Conservation (phyloP, 768 basidiomycete genomes). For the Serpula lacrymans region DNA sequence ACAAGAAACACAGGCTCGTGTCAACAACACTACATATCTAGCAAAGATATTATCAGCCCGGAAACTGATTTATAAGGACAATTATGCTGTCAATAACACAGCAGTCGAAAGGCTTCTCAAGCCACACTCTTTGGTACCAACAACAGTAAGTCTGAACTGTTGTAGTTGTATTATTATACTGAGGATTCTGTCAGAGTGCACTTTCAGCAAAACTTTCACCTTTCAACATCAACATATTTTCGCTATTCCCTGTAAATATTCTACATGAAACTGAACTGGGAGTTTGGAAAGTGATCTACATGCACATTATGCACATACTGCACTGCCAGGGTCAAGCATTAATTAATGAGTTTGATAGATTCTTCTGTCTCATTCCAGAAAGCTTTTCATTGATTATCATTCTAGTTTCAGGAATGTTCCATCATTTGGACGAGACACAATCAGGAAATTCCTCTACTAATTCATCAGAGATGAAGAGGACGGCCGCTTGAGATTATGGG, state of each 20-base stretch:
- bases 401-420: constrained; percentile 27
- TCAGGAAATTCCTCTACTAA: constrained; percentile 26
- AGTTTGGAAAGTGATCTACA: constrained; percentile 32
- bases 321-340: constrained; percentile 22
- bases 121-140: constrained; percentile 1
- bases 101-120: constrained; percentile 2
- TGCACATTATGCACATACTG: constrained; percentile 35
- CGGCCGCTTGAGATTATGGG: too few species aligned
- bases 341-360: constrained; percentile 16
- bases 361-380: background rate
- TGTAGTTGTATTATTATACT: too few species aligned
- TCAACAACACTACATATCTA: background rate
- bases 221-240: constrained; percentile 21
- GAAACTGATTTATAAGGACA: constrained; percentile 3
- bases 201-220: constrained; percentile 24
- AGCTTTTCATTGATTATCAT: constrained; percentile 1
- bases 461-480: constrained; percentile 29
- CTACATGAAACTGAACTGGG: constrained; percentile 39
- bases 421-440: constrained; percentile 29
- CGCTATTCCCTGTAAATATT: constrained; percentile 29
- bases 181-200: too few species aligned
- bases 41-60: constrained; percentile 1
- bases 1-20: background rate
- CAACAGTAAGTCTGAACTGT: background rate
- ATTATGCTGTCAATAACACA: background rate